Evolutionary conservation across 805 yeast species (phyloP).

Genomic region (Sungouiozyma ichnusensis): DNA sequence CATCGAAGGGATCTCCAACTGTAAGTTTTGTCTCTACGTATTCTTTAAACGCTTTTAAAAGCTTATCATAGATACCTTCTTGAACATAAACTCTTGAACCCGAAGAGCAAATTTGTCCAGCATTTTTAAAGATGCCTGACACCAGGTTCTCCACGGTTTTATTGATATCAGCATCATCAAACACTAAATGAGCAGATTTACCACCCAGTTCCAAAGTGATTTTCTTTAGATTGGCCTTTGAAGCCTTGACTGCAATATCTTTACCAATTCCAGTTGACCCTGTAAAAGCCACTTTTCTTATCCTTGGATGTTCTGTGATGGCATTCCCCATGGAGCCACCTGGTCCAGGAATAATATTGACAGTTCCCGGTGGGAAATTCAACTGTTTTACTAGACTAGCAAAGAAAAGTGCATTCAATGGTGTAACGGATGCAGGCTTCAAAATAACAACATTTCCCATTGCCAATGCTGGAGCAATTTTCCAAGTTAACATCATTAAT

Average conservation of each 20-base stretch:
- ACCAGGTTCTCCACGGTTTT: conserved; percentile 42
- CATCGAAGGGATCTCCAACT: conserved; percentile 69
- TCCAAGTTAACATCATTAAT: conserved; percentile 70
- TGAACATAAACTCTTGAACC: conserved; percentile 74
- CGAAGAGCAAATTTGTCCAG: conserved; percentile 78
- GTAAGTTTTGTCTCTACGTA: conserved; percentile 46
- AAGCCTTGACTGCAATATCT: conserved; percentile 57
- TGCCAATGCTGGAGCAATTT: conserved; percentile 67
- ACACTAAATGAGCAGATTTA: conserved; percentile 68
- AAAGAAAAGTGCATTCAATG: conserved; percentile 58
- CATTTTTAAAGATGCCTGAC: conserved; percentile 64
- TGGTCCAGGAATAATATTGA: conserved; percentile 64
- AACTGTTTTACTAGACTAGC: conserved; percentile 54
- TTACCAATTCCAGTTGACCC: conserved; percentile 75
- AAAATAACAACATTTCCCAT: conserved; percentile 66
- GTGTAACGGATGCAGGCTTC: conserved; percentile 72
- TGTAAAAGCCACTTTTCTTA: conserved; percentile 70
- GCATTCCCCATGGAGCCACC: conserved; percentile 68
- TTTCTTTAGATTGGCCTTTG: conserved; percentile 64
- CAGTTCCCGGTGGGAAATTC: conserved; percentile 67
- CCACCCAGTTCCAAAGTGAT: conserved; percentile 79
- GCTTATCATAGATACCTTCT: conserved; percentile 56
- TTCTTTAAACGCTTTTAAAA: conserved; percentile 45
- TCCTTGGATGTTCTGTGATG: conserved; percentile 54
- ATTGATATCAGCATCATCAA: conserved; percentile 54